Evolutionary conservation across 169 alveolate genomes (phyloP).

Genomic region (Theileria equi): DNA sequence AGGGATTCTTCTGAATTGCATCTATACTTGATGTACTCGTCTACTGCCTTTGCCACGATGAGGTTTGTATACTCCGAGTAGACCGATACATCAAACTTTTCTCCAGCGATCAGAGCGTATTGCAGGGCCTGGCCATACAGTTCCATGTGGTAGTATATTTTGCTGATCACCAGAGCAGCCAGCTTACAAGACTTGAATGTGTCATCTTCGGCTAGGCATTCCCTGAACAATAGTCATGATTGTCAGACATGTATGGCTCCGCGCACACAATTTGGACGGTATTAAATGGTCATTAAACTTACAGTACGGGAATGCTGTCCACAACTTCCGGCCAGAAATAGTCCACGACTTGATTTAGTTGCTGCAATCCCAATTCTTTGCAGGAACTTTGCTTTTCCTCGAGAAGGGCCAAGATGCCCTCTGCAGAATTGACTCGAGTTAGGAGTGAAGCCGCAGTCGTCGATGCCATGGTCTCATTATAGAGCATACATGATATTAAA

Average conservation of each 20-base stretch:
- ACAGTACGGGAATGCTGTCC: conserved; percentile 71
- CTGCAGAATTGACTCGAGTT: conserved; percentile 65
- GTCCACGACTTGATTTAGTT: conserved; percentile 75
- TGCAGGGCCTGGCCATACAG: conserved; percentile 88
- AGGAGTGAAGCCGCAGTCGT: conserved; percentile 1
- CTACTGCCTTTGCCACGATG: conserved; percentile 71
- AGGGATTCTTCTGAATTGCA: background rate
- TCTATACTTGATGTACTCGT: conserved; percentile 55
- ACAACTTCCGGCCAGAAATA: conserved; percentile 81
- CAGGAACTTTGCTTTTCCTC: conserved; percentile 71
- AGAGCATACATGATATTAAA: conserved; percentile 3
- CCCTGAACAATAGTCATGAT: conserved; percentile 28
- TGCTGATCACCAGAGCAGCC: conserved; percentile 92
- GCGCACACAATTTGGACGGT: too few species aligned
- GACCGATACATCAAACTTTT: conserved; percentile 80
- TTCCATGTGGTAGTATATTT: conserved; percentile 93
- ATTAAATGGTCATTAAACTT: conserved; percentile 53
- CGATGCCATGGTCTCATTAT: conserved; percentile 20
- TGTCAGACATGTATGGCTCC: too few species aligned
- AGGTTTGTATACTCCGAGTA: conserved; percentile 74
- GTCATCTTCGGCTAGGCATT: conserved; percentile 68
- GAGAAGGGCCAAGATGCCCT: conserved; percentile 72
- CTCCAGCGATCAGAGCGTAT: conserved; percentile 93
- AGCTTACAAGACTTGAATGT: conserved; percentile 75
- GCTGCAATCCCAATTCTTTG: conserved; percentile 74